Evolutionary conservation across 345 rosid species (phyloP).

Genomic region (Syzygium aromaticum): DNA sequence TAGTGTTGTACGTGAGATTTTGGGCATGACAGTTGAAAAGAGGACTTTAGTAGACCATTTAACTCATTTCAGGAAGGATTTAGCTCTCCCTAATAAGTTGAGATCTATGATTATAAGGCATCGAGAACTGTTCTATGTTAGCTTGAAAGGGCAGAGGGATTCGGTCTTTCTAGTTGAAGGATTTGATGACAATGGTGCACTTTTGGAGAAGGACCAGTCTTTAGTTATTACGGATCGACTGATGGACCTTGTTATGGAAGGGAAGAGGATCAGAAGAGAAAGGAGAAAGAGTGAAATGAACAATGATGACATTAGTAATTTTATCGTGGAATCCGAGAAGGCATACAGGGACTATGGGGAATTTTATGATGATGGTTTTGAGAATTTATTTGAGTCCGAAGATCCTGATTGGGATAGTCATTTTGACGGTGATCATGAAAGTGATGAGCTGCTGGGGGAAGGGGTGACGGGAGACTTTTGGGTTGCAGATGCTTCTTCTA

Average conservation of each 20-base stretch:
- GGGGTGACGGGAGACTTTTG: constrained; percentile 35
- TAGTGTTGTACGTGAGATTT: constrained; percentile 53
- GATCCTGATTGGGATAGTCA: constrained; percentile 45
- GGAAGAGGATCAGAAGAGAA: constrained; percentile 60
- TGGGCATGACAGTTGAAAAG: constrained; percentile 67
- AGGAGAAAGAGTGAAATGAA: constrained; percentile 25
- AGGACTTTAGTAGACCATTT: constrained; percentile 75
- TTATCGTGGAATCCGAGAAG: constrained; percentile 6
- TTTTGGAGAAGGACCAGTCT: constrained; percentile 50
- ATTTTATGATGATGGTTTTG: constrained; percentile 63
- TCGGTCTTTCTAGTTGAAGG: constrained; percentile 71
- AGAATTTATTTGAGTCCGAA: constrained; percentile 53
- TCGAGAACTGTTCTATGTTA: constrained; percentile 78
- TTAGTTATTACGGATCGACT: constrained; percentile 38
- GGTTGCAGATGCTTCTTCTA: constrained; percentile 30
- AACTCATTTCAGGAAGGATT: constrained; percentile 86
- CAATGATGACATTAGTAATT: not conserved
- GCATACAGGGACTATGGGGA: constrained; percentile 9
- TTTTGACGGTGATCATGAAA: constrained; percentile 7
- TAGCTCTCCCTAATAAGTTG: constrained; percentile 59
- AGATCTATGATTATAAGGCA: constrained; percentile 71
- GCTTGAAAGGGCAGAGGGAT: constrained; percentile 70
- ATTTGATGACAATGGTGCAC: constrained; percentile 55
- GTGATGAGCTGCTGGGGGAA: not conserved
- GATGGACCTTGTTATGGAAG: constrained; percentile 54